Evolutionary conservation across 1,284 basidiomycete genomes (phyloP).

Genomic region (Tilletia caries): DNA sequence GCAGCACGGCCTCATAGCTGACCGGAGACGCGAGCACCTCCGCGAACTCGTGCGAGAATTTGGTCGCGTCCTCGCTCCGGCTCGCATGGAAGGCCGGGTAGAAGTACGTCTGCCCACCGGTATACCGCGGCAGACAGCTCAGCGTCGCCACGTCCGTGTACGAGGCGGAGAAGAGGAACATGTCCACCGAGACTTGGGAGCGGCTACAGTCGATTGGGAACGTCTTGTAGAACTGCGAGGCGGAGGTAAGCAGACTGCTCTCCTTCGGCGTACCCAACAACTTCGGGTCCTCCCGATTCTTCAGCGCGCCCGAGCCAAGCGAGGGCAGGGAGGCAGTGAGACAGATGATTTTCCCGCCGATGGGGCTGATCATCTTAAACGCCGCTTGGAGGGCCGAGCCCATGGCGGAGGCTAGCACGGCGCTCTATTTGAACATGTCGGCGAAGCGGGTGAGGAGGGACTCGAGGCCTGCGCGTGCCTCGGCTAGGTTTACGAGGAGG

Average conservation of each 20-base stretch:
- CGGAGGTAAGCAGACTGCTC: conserved; percentile 57
- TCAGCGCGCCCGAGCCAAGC: conserved; percentile 83
- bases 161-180: conserved; percentile 91
- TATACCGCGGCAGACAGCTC: conserved; percentile 90
- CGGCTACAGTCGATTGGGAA: conserved; percentile 99
- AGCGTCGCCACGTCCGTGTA: conserved; percentile 96
- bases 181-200: conserved; percentile 94
- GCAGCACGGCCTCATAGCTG: conserved; percentile 94
- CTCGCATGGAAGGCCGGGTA: conserved; percentile 97
- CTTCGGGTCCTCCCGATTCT: conserved; percentile 94
- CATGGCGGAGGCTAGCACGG: conserved; percentile 83
- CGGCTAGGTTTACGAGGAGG: conserved; percentile 86
- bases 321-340: conserved; percentile 82
- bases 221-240: conserved; percentile 91
- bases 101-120: conserved; percentile 95
- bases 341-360: conserved; percentile 94
- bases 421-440: conserved; percentile 95
- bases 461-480: conserved; percentile 78
- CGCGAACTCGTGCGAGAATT: conserved; percentile 96
- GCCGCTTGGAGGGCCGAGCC: conserved; percentile 95
- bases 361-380: conserved; percentile 86
- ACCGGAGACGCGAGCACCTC: conserved; percentile 89
- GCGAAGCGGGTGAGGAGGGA: conserved; percentile 74
- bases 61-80: conserved; percentile 88
- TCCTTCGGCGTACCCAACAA: conserved; percentile 90